Conservation (phyloP, 148 eudicot genomes). For the Polygonum maritimum region DNA sequence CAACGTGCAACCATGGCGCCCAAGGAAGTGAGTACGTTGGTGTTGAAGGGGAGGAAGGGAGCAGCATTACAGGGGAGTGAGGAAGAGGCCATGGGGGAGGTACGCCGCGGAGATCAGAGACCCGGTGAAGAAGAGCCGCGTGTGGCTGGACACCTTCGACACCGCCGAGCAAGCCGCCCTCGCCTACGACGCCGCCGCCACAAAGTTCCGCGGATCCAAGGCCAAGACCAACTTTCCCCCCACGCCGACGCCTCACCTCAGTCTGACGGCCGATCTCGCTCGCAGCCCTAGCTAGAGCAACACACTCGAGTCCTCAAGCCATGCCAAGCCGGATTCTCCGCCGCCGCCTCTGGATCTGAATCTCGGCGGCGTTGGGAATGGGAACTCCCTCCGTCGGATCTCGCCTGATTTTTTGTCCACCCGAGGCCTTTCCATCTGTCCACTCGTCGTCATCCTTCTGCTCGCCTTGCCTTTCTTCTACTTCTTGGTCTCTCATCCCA, state of each 20-base stretch:
- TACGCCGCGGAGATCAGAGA: conserved; percentile 31
- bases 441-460: conserved; percentile 42
- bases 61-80: conserved; percentile 22
- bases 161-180: conserved; percentile 29
- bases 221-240: conserved; percentile 30
- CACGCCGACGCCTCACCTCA: background rate
- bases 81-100: conserved; percentile 28
- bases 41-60: too few species aligned
- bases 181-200: conserved; percentile 32
- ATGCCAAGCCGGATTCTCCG: background rate
- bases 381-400: conserved; percentile 15
- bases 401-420: background rate
- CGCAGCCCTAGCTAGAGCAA: conserved; percentile 28
- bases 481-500: conserved; percentile 76
- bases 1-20: conserved; percentile 9
- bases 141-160: conserved; percentile 28
- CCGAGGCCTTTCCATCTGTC: conserved; percentile 38
- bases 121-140: conserved; percentile 25
- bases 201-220: conserved; percentile 20
- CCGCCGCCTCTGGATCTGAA: conserved; percentile 18
- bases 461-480: conserved; percentile 67
- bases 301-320: conserved; percentile 25
- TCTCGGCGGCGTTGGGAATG: conserved; percentile 5
- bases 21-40: too few species aligned
- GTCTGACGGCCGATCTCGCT: too few species aligned